A percentile compares a stretch with the other conserved stretches of the same genome.
Conservation (phyloP, 2,329 filamentous ascomycete genomes). For the Teratosphaeria gauchensis region DNA sequence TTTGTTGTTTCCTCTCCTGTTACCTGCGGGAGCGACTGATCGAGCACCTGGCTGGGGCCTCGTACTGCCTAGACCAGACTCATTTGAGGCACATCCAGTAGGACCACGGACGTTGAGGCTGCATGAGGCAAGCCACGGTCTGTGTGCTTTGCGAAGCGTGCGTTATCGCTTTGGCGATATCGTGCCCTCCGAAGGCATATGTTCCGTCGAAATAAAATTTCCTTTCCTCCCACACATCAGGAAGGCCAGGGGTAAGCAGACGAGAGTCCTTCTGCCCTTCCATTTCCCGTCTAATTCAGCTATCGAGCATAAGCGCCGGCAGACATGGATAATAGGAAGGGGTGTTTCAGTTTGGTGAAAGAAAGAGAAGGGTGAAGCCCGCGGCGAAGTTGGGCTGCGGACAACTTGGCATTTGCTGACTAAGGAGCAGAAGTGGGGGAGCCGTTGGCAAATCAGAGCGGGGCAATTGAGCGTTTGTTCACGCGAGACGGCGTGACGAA, state of each 20-base stretch:
- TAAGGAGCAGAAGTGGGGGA: neutral
- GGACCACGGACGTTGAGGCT: too few species aligned
- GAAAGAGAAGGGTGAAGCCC: slow-evolving; percentile 20
- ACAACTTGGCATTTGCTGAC: neutral
- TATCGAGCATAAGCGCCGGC: slow-evolving; percentile 40
- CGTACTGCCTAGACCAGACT: too few species aligned
- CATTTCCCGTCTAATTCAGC: slow-evolving; percentile 59
- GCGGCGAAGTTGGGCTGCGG: slow-evolving; percentile 8
- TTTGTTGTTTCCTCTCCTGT: too few species aligned
- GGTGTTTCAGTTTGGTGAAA: slow-evolving; percentile 29
- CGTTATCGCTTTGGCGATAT: too few species aligned
- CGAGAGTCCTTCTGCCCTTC: slow-evolving; percentile 50
- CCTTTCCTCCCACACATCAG: slow-evolving; percentile 33
- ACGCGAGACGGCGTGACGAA: neutral
- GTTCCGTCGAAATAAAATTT: slow-evolving; percentile 38
- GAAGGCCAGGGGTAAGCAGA: slow-evolving; percentile 53
- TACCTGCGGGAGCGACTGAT: too few species aligned
- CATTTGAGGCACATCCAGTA: too few species aligned
- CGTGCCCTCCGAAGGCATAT: slow-evolving; percentile 11
- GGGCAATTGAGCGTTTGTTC: neutral
- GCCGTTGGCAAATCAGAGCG: slow-evolving; percentile 1
- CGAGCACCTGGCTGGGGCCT: too few species aligned
- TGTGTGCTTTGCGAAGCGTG: too few species aligned
- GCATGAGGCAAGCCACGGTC: too few species aligned
- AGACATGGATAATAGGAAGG: slow-evolving; percentile 60